Percentiles rank a stretch among this genome's conserved stretches.
Conservation (phyloP, 768 basidiomycete species). For the Harrya chromipes region DNA sequence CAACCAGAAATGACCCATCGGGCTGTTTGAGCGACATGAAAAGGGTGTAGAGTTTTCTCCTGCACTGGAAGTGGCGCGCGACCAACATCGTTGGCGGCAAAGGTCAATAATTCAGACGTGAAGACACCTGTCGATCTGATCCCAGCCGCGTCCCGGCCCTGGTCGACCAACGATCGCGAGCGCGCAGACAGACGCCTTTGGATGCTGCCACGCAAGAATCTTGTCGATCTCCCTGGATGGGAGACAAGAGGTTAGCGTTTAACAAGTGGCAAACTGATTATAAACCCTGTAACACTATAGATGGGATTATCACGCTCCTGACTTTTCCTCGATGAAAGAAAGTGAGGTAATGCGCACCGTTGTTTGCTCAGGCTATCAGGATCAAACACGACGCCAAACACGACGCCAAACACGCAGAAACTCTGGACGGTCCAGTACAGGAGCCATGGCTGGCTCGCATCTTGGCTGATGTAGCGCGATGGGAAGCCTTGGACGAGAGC, state of each 20-base stretch:
- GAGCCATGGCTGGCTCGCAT: slow-evolving; percentile 95
- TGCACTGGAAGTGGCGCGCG: not conserved
- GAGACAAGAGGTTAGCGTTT: not conserved
- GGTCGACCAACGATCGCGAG: slow-evolving; percentile 79
- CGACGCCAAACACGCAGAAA: slow-evolving; percentile 74
- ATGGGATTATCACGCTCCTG: too few species aligned
- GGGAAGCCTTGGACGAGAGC: slow-evolving; percentile 81
- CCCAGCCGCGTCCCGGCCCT: slow-evolving; percentile 78
- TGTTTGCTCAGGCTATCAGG: slow-evolving; percentile 73
- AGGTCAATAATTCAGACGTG: too few species aligned
- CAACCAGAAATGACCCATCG: slow-evolving; percentile 92
- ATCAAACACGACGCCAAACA: slow-evolving; percentile 78
- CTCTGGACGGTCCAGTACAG: slow-evolving; percentile 91
- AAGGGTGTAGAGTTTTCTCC: slow-evolving; percentile 77
- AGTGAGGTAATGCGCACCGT: slow-evolving; percentile 53
- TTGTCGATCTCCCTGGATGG: slow-evolving; percentile 69
- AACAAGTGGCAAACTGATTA: too few species aligned
- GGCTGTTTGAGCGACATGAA: slow-evolving; percentile 90
- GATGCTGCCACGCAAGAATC: slow-evolving; percentile 78
- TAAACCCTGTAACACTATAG: too few species aligned
- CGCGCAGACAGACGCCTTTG: slow-evolving; percentile 74
- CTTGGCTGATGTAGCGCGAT: slow-evolving; percentile 73
- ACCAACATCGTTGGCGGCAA: too few species aligned
- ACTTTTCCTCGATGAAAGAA: not conserved
- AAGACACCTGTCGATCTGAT: slow-evolving; percentile 73